phyloP scores from a whole-genome alignment of 768 basidiomycete genomes.

The Leucogyrophana mollusca region DNA sequence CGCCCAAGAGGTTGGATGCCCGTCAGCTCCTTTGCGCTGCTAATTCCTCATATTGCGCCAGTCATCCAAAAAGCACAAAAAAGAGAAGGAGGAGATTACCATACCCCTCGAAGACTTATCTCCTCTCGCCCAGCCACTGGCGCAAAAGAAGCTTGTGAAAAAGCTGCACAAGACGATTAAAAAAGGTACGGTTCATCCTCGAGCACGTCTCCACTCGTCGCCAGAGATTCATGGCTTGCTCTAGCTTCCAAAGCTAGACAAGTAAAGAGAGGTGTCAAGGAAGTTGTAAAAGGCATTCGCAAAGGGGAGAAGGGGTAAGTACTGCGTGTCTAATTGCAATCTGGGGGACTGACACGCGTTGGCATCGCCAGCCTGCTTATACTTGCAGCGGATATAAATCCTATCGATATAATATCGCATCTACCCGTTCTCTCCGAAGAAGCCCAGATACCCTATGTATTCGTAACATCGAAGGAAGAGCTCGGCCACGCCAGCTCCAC shows the following conservation, averaged over 20 bases:
- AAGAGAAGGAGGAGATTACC: conserved; percentile 61
- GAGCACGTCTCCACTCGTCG: neutral
- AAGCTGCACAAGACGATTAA: conserved; percentile 95
- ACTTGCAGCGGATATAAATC: conserved; percentile 95
- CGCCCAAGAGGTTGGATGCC: conserved; percentile 26
- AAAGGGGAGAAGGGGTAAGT: conserved; percentile 96
- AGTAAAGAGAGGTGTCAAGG: conserved; percentile 97
- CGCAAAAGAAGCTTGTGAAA: conserved; percentile 90
- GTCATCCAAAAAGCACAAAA: conserved; percentile 59
- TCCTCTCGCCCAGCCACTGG: conserved; percentile 92
- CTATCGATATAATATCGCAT: conserved; percentile 98
- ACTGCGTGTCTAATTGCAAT: conserved; percentile 1
- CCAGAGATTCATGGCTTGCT: neutral
- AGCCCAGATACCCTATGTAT: conserved; percentile 85
- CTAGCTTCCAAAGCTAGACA: conserved; percentile 91
- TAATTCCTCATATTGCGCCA: conserved; percentile 18
- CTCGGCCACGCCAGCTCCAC: conserved; percentile 94
- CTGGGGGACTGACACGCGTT: neutral
- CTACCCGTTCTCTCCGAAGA: conserved; percentile 94
- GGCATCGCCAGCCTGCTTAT: conserved; percentile 71
- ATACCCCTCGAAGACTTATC: conserved; percentile 82
- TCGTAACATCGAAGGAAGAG: conserved; percentile 91
- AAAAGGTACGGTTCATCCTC: conserved; percentile 59
- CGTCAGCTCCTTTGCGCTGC: neutral
- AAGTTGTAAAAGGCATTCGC: conserved; percentile 95